Conservation (phyloP, 257 asterid genomes). For the Pogostemon cablin region DNA sequence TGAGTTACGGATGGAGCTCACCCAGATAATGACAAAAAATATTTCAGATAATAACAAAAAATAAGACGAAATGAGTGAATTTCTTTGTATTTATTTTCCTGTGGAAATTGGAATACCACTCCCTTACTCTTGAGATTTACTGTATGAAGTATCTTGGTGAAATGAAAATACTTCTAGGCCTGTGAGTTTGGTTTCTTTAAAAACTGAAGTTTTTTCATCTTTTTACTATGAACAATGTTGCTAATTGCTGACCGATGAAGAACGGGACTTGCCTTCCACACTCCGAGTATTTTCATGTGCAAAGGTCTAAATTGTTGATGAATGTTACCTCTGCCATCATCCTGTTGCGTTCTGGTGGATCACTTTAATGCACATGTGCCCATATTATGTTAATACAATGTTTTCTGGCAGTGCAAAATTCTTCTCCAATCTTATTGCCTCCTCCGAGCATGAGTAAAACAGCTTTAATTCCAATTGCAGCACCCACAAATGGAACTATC, state of each 20-base stretch:
- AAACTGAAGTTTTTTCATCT: background rate
- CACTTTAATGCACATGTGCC: slow-evolving; percentile 3
- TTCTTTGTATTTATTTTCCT: background rate
- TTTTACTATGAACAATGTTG: background rate
- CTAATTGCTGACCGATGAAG: slow-evolving; percentile 16
- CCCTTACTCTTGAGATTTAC: slow-evolving; percentile 1
- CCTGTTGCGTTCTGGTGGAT: background rate
- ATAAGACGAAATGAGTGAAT: background rate
- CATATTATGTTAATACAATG: slow-evolving; percentile 18
- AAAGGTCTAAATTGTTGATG: background rate
- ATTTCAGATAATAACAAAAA: background rate
- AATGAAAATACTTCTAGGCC: slow-evolving; percentile 5
- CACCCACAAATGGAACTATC: slow-evolving; percentile 44
- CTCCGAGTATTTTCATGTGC: background rate
- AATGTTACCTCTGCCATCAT: background rate
- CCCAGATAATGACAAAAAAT: background rate
- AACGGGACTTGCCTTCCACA: background rate
- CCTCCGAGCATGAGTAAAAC: slow-evolving; percentile 49
- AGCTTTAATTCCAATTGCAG: slow-evolving; percentile 53
- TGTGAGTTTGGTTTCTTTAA: background rate
- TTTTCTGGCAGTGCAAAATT: slow-evolving; percentile 51
- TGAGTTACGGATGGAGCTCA: slow-evolving; percentile 8
- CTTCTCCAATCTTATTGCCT: slow-evolving; percentile 50
- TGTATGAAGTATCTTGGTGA: slow-evolving; percentile 8
- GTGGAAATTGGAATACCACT: background rate